phyloP scores from a whole-genome alignment of 208 protist genomes.

The Leishmania major region DNA sequence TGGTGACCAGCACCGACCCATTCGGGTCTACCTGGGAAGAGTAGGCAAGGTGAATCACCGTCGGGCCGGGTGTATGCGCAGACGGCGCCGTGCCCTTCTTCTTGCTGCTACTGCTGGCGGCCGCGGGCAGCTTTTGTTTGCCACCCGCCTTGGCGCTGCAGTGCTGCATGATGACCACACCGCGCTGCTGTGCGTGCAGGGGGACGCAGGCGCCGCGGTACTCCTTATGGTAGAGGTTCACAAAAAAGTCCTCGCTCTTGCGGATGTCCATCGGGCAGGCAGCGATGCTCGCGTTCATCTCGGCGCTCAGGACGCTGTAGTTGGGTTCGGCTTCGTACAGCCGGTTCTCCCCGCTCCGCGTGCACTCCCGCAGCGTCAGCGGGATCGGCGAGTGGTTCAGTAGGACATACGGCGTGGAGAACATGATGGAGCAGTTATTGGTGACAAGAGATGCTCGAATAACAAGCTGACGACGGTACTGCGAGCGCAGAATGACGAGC shows the following conservation, averaged over 20 bases:
- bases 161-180: slow-evolving; percentile 68
- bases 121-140: neutral
- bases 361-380: slow-evolving; percentile 68
- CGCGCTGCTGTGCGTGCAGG: slow-evolving; percentile 80
- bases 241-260: slow-evolving; percentile 71
- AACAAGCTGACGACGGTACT: slow-evolving; percentile 41
- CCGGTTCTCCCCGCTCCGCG: slow-evolving; percentile 38
- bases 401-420: slow-evolving; percentile 70
- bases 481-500: slow-evolving; percentile 37
- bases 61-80: slow-evolving; percentile 1
- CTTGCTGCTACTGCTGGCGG: slow-evolving; percentile 4
- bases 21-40: slow-evolving; percentile 52
- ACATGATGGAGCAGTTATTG: slow-evolving; percentile 36
- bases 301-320: slow-evolving; percentile 54
- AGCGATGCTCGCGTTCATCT: slow-evolving; percentile 58
- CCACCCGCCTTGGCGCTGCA: neutral
- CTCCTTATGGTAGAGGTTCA: slow-evolving; percentile 54
- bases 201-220: slow-evolving; percentile 57
- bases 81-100: slow-evolving; percentile 3
- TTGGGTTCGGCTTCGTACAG: slow-evolving; percentile 42
- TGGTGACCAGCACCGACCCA: slow-evolving; percentile 67
- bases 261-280: slow-evolving; percentile 48
- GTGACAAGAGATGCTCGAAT: slow-evolving; percentile 35
- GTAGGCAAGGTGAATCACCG: slow-evolving; percentile 77
- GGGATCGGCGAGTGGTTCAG: slow-evolving; percentile 78